phyloP scores from a whole-genome alignment of 768 basidiomycete genomes.

The Ramaria rubella region DNA sequence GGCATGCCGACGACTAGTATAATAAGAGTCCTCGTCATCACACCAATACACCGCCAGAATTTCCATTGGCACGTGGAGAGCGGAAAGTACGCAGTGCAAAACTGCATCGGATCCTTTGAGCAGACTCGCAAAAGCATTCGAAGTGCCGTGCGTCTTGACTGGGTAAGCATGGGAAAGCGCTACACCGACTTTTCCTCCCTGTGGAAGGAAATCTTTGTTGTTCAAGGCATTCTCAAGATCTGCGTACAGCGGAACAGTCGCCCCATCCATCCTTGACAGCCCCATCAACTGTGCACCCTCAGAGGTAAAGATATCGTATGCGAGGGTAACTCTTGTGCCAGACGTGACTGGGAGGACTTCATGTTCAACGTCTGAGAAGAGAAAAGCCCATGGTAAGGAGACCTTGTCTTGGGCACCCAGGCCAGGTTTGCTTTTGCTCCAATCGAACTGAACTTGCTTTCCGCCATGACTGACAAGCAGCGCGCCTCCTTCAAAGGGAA shows the following conservation, averaged over 20 bases:
- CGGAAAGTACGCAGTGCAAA: neutral
- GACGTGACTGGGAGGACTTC: slow-evolving; percentile 37
- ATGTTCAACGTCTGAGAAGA: slow-evolving; percentile 33
- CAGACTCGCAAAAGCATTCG: no score
- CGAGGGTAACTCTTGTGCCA: slow-evolving; percentile 39
- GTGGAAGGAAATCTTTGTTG: no score
- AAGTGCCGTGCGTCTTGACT: no score
- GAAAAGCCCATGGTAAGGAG: neutral
- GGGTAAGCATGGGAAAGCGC: no score
- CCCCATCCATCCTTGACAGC: no score
- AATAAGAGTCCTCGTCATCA: no score
- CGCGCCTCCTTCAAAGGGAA: slow-evolving; percentile 38
- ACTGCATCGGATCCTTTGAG: neutral
- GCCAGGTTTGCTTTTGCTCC: neutral
- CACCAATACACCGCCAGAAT: neutral
- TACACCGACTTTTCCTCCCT: no score
- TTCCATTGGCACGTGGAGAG: neutral
- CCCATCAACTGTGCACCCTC: no score
- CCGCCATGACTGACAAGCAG: slow-evolving; percentile 31
- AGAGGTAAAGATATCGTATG: slow-evolving; percentile 20
- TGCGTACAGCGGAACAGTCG: no score
- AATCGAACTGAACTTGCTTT: slow-evolving; percentile 34
- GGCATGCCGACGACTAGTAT: no score
- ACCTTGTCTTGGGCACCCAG: neutral
- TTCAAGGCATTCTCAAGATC: no score